Percentiles rank a stretch among this genome's conserved stretches.
phyloP scores from a whole-genome alignment of 768 basidiomycete genomes.

The Amanita exitialis region DNA sequence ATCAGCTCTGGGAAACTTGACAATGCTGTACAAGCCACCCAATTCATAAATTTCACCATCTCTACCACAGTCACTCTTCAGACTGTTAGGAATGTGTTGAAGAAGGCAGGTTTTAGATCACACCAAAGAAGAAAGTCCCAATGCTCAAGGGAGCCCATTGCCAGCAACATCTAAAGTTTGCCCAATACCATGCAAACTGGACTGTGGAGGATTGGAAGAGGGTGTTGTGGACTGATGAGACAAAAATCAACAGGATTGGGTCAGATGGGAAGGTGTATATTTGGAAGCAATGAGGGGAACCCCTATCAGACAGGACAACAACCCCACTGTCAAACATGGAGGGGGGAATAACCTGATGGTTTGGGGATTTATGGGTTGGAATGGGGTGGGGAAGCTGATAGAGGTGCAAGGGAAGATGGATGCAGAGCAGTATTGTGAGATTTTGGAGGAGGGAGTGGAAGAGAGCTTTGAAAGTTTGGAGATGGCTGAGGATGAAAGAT shows the following conservation, averaged over 20 bases:
- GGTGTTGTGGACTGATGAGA: no score
- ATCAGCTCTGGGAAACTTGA: slow-evolving; percentile 13
- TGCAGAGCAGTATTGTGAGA: slow-evolving; percentile 17
- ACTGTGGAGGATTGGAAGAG: no score
- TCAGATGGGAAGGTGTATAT: no score
- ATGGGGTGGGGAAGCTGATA: slow-evolving; percentile 11
- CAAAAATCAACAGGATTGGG: no score
- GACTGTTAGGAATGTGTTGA: slow-evolving; percentile 14
- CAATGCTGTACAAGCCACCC: slow-evolving; percentile 13
- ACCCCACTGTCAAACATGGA: slow-evolving; percentile 19
- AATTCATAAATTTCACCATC: slow-evolving; percentile 10
- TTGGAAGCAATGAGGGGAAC: no score
- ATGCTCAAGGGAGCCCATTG: slow-evolving; percentile 10
- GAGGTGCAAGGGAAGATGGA: background rate
- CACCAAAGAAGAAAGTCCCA: slow-evolving; percentile 13
- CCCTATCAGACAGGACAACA: no score
- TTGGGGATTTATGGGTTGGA: slow-evolving; percentile 18
- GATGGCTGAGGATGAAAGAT: slow-evolving; percentile 22
- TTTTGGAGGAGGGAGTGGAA: slow-evolving; percentile 10
- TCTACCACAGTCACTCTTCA: slow-evolving; percentile 10
- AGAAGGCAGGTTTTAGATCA: slow-evolving; percentile 9
- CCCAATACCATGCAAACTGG: no score
- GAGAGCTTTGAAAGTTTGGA: slow-evolving; percentile 16
- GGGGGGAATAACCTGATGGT: slow-evolving; percentile 17
- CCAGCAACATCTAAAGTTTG: no score